Evolutionary conservation across 768 basidiomycete genomes (phyloP), one percentile per base, ranked within the genome.

Genomic region (Cystobasidiopsis lactophilus): DNA sequence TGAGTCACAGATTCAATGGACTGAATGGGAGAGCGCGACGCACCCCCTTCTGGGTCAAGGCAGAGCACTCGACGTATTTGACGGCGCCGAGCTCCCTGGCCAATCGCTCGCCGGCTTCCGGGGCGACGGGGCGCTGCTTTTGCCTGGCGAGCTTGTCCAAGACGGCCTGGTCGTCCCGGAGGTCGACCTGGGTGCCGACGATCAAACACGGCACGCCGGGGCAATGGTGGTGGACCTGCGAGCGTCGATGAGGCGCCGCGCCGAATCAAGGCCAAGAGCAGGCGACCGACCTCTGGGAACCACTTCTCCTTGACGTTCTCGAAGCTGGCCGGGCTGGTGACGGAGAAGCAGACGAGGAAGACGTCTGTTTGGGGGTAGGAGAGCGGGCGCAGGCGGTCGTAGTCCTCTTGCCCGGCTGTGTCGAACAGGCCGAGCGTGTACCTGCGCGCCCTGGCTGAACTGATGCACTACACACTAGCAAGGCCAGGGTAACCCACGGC

Each of bases 251-350:
- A 11, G 21, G 21, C 27, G 14, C 23, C 38, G 23, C n/a, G 31
- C 2, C 7, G 9, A n/a, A n/a, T 31, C 5, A n/a, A 18, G 48
- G 7, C 16, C 3, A 43, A 50, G n/a, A n/a, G 33, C 24, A 13
- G 16, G 43, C 13, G 39, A 30, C 26, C n/a, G 26, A 60, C 62
- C 72, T 98, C 93, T 4, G 93, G 93, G 76, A 96, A 93, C 93
- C 93, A 98, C 68, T 98, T 98, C 71, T 98, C 93, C 76, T 93
- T 96, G 64, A 98, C 91, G 80, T 98, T 96, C 70, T 98, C 93
- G 66, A 95, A 98, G 45, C 86, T 91, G 27, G 93, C 91, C 3
- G 91, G 93, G 10, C 84, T 88, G 39, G 91, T 95, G 62, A 98
- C 93, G 65, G 85, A 89, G 75, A 96, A 98, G 71, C 93, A 98